Base-by-base conservation (phyloP, 2,329 filamentous ascomycete species). In the Cercospora sp. region DNA sequence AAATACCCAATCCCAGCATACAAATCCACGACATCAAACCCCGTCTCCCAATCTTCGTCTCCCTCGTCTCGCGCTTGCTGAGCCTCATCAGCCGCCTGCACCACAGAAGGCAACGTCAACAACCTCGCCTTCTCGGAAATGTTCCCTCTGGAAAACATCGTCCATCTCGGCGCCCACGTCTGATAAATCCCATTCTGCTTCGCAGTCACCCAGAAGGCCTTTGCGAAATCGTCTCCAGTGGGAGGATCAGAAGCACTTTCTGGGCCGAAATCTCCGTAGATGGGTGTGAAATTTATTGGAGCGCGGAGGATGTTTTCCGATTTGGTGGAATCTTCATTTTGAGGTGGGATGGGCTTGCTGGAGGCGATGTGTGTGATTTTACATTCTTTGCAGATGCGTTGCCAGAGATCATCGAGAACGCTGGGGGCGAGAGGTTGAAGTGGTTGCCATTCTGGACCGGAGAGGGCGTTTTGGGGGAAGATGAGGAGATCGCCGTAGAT, bases 1-100 rank as follows among this genome's bases (percentile, higher is more conserved):
- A 98, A 97, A 80, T 97, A 97, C 5, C 94, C 94, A 71, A 97
- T 97, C 0, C 94, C 94, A 0, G 91, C 92, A 81, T 97, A 97
- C 68, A 98, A 82, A 78, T 98, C 94, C 0, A 96, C 86, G 1
- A 80, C 82, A 68, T 73, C 31, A 31, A 65, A 73, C 75, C 75
- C 26, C 62, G 69, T 13, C 28, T 67, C 51, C 78, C 69, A 26
- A 73, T 74, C 16, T 2, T 28, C 31, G 5, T 23, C 55, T 13
- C 8, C 28, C 55, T 20, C 26, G 31, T 30, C 18, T 3, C 28
- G 30, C 30, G 28, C 18, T 16, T 20, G 28, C 64, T 61, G 20
- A 68, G 77, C 80, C 69, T 82, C 78, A 13, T 65, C 73, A 6
- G 77, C 74, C 12, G 75, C 73, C 36, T 69, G 30, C 0, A 31